Evolutionary conservation across 1,284 basidiomycete genomes (phyloP), one percentile per base, ranked within the genome.

Genomic region (Ganoderma boninense): DNA sequence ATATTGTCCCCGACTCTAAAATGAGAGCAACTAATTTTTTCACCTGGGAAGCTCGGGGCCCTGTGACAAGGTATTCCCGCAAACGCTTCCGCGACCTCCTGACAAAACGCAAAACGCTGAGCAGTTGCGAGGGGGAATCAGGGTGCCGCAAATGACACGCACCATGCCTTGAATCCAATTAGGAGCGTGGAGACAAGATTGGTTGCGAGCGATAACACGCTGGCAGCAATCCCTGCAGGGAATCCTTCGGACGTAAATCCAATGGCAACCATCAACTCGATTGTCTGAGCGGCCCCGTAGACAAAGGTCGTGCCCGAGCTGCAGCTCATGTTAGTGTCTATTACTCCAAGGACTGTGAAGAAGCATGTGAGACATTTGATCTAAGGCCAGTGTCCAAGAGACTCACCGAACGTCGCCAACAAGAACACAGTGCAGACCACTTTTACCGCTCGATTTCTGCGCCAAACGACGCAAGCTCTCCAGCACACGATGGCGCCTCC

Each of bases 401-500:
- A 23, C 61, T 42, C 11, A 62, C 61, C 20, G 42, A 62, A 38
- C 20, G 61, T 62, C 18, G 61, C 61, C 10, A 16, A 26, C 14
- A 62, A 42, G 14, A 62, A 43, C 0, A 43, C 11, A 4, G n/a
- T 23, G 61, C 61, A 26, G 10, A 43, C 38, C 0, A 23, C 61
- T 10, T n/a, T 8, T 4, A 62, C 42, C 5, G 23, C 8, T 2
- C 7, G 40, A 23, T 44, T 62, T 43, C 40, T 16, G 8, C n/a
- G 40, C 61, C 61, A 62, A 20, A 62, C n/a, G 5, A 42, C 42
- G 18, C 35, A 43, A 10, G 61, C 61, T 18, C 61, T 62, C 61
- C 61, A 62, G 10, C 61, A 62, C 13, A 62, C 61, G n/a, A 62
- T 62, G 10, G 61, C 18, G 18, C 44, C 61, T 13, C 61, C 61